A percentile compares a stretch with the other conserved stretches of the same genome.
These are phyloP conservation scores for Aspergillus cristatus DNA, from an alignment of 495 filamentous ascomycete species.

Conservation along the genomic window DNA sequence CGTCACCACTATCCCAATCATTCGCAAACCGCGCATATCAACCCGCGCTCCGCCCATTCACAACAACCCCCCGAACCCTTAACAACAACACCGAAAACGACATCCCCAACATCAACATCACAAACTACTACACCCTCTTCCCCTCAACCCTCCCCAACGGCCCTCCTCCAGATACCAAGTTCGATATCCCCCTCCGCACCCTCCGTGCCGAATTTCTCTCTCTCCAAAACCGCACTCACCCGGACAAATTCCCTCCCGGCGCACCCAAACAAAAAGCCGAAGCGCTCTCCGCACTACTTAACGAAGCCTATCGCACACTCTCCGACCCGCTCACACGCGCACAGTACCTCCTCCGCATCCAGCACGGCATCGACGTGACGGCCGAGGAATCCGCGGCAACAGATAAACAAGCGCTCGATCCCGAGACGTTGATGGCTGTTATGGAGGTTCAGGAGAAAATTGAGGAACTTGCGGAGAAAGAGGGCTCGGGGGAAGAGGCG, in stretches of 20 bases:
- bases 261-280: conserved; percentile 55
- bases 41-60: background rate
- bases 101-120: conserved; percentile 25
- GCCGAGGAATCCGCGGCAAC: conserved; percentile 56
- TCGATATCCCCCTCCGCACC: conserved; percentile 54
- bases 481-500: conserved; percentile 39
- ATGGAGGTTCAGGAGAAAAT: conserved; percentile 80
- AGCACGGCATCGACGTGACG: conserved; percentile 62
- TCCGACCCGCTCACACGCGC: conserved; percentile 65
- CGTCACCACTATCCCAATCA: no score
- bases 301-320: conserved; percentile 82
- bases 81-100: conserved; percentile 2
- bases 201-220: conserved; percentile 80
- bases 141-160: conserved; percentile 69
- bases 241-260: conserved; percentile 59
- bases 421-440: conserved; percentile 74
- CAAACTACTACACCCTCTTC: conserved; percentile 80
- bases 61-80: background rate
- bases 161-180: conserved; percentile 68
- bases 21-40: background rate
- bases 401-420: conserved; percentile 48
- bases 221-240: conserved; percentile 71
- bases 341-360: conserved; percentile 65
- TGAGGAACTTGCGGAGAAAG: conserved; percentile 51
- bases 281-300: conserved; percentile 66